A percentile compares a stretch with the other conserved stretches of the same genome.
phyloP scores from a whole-genome alignment of 2,329 filamentous ascomycete species.

The Thielaviopsis musarum region DNA sequence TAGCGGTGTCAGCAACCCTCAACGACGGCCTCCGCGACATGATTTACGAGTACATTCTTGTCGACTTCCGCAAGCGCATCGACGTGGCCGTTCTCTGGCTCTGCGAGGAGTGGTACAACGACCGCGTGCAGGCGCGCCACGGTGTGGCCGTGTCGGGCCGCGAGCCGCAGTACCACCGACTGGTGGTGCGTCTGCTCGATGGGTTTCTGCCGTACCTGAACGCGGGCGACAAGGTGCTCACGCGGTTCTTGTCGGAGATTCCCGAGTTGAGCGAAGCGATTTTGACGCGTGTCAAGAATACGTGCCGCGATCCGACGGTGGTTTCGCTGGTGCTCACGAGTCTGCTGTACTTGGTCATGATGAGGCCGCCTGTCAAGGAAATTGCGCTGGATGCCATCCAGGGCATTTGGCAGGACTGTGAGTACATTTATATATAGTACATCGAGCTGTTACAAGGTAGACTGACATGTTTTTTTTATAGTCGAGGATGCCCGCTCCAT shows the following conservation, averaged over 20 bases:
- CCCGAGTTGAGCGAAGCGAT: conserved; percentile 60
- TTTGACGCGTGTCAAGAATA: conserved; percentile 51
- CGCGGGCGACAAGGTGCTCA: conserved; percentile 72
- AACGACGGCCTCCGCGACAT: conserved; percentile 60
- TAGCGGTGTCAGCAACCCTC: conserved; percentile 26
- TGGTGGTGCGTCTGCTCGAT: conserved; percentile 67
- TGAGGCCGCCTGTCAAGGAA: conserved; percentile 47
- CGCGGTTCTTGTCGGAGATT: conserved; percentile 81
- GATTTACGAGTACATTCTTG: conserved; percentile 71
- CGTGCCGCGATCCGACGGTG: conserved; percentile 50
- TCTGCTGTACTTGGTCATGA: conserved; percentile 49
- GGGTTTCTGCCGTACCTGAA: conserved; percentile 85
- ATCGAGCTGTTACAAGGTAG: not conserved
- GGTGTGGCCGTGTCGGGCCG: not conserved
- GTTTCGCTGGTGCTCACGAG: conserved; percentile 47
- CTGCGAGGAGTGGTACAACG: conserved; percentile 96
- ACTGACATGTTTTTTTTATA: conserved; percentile 16
- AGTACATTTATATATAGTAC: conserved; percentile 18
- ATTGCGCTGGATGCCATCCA: conserved; percentile 48
- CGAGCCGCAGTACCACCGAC: conserved; percentile 54
- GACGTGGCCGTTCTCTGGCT: conserved; percentile 87
- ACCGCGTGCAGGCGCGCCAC: conserved; percentile 31
- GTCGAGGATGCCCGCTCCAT: conserved; percentile 46
- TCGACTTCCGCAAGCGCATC: conserved; percentile 80
- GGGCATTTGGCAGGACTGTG: conserved; percentile 50